These are phyloP conservation scores for Mycosphaerella sp. DNA, from an alignment of 2,329 filamentous ascomycete genomes.

Conservation along the genomic window DNA sequence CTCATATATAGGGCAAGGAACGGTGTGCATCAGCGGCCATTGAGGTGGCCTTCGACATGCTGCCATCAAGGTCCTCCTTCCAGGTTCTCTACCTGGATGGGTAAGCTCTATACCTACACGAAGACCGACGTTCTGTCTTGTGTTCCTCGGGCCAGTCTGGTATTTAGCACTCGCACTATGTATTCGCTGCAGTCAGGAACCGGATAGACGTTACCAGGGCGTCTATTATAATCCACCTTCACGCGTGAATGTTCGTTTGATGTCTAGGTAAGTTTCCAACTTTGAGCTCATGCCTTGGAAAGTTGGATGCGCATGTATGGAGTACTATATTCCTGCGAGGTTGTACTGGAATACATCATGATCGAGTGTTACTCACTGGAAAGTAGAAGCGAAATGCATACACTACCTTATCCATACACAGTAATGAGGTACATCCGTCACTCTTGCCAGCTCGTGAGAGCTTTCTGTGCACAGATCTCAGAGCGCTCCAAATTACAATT, in stretches of 20 bases:
- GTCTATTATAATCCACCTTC: too few relatives aligned
- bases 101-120: constrained; percentile 2
- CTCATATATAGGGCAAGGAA: not conserved
- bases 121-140: not conserved
- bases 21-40: not conserved
- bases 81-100: constrained; percentile 8
- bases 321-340: too few relatives aligned
- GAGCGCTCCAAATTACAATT: not conserved
- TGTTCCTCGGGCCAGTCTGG: not conserved
- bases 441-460: not conserved
- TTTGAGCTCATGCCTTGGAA: too few relatives aligned
- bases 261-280: too few relatives aligned
- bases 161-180: too few relatives aligned
- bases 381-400: not conserved
- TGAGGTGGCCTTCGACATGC: not conserved
- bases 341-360: too few relatives aligned
- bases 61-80: constrained; percentile 15
- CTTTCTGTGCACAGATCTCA: not conserved
- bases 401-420: not conserved
- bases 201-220: too few relatives aligned
- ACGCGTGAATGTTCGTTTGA: too few relatives aligned
- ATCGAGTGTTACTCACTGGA: too few relatives aligned
- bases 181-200: too few relatives aligned
- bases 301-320: too few relatives aligned
- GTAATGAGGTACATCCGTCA: not conserved